Conservation (phyloP, 2,329 filamentous ascomycete genomes). For the Talaromyces funiculosus region DNA sequence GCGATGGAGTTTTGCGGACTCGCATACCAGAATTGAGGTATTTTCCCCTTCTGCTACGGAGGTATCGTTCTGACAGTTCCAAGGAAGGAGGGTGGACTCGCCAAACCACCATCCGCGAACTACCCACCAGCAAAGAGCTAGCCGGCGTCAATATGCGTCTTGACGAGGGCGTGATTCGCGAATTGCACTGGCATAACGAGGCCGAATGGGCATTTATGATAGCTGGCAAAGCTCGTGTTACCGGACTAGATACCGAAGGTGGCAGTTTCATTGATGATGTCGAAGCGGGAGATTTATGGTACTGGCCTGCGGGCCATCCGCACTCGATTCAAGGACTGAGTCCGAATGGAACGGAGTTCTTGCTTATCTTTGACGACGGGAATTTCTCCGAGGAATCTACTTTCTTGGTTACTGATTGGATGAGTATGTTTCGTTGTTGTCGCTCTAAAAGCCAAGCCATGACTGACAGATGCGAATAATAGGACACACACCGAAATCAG, state of each 20-base stretch:
- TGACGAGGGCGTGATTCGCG: slow-evolving; percentile 65
- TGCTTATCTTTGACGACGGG: slow-evolving; percentile 56
- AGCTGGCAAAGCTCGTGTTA: slow-evolving; percentile 64
- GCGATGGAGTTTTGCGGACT: slow-evolving; percentile 65
- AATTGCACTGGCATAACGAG: slow-evolving; percentile 71
- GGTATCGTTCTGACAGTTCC: not conserved
- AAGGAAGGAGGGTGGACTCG: slow-evolving; percentile 72
- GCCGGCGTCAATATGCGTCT: slow-evolving; percentile 75
- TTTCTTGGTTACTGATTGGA: slow-evolving; percentile 68
- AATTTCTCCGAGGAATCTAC: slow-evolving; percentile 60
- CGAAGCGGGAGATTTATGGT: slow-evolving; percentile 70
- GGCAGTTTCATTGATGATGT: slow-evolving; percentile 71
- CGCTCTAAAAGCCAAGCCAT: not conserved
- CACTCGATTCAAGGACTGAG: slow-evolving; percentile 68
- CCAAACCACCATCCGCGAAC: slow-evolving; percentile 50
- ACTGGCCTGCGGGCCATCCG: slow-evolving; percentile 69
- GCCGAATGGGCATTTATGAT: slow-evolving; percentile 74
- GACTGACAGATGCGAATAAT: not conserved
- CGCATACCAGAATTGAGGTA: slow-evolving; percentile 59
- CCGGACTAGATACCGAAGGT: slow-evolving; percentile 67
- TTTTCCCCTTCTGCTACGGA: not conserved
- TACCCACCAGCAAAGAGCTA: slow-evolving; percentile 52
- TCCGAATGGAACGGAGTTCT: slow-evolving; percentile 57
- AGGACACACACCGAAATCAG: slow-evolving; percentile 66
- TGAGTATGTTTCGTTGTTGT: slow-evolving; percentile 40